phyloP scores from a whole-genome alignment of 1,284 basidiomycete genomes.

The Leccinum griseonigrum region DNA sequence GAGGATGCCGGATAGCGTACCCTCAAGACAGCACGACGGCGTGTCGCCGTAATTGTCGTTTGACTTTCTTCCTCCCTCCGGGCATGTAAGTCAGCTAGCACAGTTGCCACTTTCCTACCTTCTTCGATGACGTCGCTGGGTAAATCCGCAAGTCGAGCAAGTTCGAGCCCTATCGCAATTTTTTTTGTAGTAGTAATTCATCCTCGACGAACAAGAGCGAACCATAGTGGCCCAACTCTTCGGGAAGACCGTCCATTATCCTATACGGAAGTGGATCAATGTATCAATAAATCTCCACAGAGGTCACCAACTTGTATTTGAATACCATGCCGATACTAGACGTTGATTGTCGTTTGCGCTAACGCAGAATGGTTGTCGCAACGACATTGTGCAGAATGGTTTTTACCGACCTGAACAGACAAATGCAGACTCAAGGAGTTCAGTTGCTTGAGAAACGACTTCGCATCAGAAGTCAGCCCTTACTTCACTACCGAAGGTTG shows the following conservation, averaged over 20 bases:
- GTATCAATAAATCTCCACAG: not conserved
- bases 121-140: conserved; percentile 65
- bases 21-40: conserved; percentile 67
- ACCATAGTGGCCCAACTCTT: conserved; percentile 68
- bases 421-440: conserved; percentile 65
- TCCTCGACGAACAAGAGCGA: conserved; percentile 3
- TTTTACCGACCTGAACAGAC: conserved; percentile 63
- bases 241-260: conserved; percentile 63
- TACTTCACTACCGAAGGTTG: conserved; percentile 76
- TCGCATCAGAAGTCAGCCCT: conserved; percentile 29
- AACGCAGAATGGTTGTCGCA: not conserved
- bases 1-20: conserved; percentile 37
- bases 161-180: conserved; percentile 66
- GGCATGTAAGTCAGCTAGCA: conserved; percentile 59
- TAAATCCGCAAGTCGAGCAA: conserved; percentile 81
- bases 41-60: conserved; percentile 53
- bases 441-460: not conserved
- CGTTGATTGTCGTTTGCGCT: conserved; percentile 53
- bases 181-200: not conserved
- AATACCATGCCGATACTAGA: conserved; percentile 70
- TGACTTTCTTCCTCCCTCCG: conserved; percentile 58
- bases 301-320: conserved; percentile 67
- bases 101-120: conserved; percentile 58
- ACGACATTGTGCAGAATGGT: not conserved
- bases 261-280: conserved; percentile 25